A percentile compares a stretch with the other conserved stretches of the same genome.
phyloP scores from a whole-genome alignment of 768 basidiomycete species.

The Coprinopsis marcescibilis region DNA sequence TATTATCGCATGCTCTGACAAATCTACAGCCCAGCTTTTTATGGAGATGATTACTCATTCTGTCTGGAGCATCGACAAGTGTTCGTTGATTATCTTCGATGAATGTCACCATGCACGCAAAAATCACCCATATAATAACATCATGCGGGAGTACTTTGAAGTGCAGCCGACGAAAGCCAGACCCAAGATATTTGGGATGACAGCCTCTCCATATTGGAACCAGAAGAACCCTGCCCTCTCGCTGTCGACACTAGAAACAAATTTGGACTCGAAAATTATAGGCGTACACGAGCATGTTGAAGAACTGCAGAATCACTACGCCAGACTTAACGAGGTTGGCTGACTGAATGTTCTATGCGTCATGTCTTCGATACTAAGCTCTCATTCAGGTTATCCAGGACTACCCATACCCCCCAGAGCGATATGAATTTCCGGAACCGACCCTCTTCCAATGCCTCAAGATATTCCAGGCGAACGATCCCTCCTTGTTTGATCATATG shows the following conservation, averaged over 20 bases:
- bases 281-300: slow-evolving; percentile 65
- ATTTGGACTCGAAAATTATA: slow-evolving; percentile 68
- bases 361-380: slow-evolving; percentile 3
- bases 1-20: background rate
- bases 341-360: background rate
- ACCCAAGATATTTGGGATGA: slow-evolving; percentile 93
- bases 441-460: slow-evolving; percentile 32
- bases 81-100: slow-evolving; percentile 72
- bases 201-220: slow-evolving; percentile 86
- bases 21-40: slow-evolving; percentile 67
- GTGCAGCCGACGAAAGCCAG: slow-evolving; percentile 36
- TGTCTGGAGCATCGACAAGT: slow-evolving; percentile 65
- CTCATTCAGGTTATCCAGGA: slow-evolving; percentile 46
- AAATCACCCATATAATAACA: slow-evolving; percentile 71
- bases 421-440: slow-evolving; percentile 50
- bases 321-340: slow-evolving; percentile 61
- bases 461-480: slow-evolving; percentile 21
- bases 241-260: slow-evolving; percentile 57
- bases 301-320: slow-evolving; percentile 58
- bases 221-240: slow-evolving; percentile 61
- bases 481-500: slow-evolving; percentile 44
- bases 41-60: slow-evolving; percentile 77
- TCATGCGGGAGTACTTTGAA: slow-evolving; percentile 64
- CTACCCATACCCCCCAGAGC: slow-evolving; percentile 46
- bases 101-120: slow-evolving; percentile 78